Evolutionary conservation across 139 green algal genomes (phyloP).

Genomic region (Pleodorina starrii): DNA sequence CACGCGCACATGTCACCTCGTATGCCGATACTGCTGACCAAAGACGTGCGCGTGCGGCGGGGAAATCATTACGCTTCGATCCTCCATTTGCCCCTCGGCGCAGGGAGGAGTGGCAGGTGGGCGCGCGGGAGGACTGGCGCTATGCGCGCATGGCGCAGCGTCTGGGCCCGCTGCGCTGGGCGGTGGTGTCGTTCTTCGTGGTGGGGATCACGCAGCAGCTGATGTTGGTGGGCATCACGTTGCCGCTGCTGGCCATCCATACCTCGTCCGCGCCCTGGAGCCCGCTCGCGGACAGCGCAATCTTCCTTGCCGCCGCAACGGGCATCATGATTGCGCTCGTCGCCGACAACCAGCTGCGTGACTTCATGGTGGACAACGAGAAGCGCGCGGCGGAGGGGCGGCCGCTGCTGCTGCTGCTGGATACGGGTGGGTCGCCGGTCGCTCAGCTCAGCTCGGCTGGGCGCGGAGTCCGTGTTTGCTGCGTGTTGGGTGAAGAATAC

Average conservation of each 20-base stretch:
- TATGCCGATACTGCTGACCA: too few species aligned
- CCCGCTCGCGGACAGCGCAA: not conserved
- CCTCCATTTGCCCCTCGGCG: too few species aligned
- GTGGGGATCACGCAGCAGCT: conserved; percentile 62
- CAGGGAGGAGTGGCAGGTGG: conserved; percentile 77
- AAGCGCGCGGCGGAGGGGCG: conserved; percentile 4
- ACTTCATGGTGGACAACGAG: conserved; percentile 55
- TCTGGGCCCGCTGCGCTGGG: conserved; percentile 55
- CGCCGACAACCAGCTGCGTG: conserved; percentile 71
- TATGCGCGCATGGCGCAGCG: conserved; percentile 70
- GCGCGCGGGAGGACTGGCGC: conserved; percentile 80
- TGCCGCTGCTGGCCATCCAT: conserved; percentile 63
- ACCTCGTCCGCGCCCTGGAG: conserved; percentile 50
- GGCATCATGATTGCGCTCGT: conserved; percentile 54
- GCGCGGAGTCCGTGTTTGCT: too few species aligned
- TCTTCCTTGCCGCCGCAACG: conserved; percentile 27
- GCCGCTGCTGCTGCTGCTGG: conserved; percentile 23
- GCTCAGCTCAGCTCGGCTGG: not conserved
- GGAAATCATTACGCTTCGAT: too few species aligned
- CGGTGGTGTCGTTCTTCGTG: conserved; percentile 69
- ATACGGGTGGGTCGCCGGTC: conserved; percentile 21
- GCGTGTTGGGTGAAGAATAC: not conserved
- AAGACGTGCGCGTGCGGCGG: too few species aligned
- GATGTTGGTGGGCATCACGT: conserved; percentile 69
- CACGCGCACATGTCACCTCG: too few species aligned